Evolutionary conservation across 805 yeast genomes (phyloP).

Genomic region (Scheffersomyces lignosus): DNA sequence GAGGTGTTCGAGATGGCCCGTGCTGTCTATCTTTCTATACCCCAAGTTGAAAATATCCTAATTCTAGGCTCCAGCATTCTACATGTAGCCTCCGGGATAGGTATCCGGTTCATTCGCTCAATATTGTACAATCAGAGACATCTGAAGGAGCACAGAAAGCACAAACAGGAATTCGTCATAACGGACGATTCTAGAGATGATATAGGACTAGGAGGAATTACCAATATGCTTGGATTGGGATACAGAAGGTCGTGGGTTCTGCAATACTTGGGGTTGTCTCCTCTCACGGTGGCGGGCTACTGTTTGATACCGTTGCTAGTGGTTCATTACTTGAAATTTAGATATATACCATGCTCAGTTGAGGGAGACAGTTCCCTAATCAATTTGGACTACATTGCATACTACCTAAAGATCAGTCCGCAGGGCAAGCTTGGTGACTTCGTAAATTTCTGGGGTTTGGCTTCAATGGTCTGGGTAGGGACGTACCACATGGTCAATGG

Average conservation of each 20-base stretch:
- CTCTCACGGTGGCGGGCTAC: constrained; percentile 62
- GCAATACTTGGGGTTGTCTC: constrained; percentile 48
- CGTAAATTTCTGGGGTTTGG: constrained; percentile 30
- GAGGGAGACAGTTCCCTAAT: constrained; percentile 68
- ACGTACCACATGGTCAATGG: constrained; percentile 61
- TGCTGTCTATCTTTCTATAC: constrained; percentile 54
- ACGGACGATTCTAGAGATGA: constrained; percentile 41
- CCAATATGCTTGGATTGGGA: constrained; percentile 57
- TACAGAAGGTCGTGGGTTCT: constrained; percentile 38
- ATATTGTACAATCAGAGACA: constrained; percentile 30
- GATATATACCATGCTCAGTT: constrained; percentile 50
- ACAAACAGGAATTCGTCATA: constrained; percentile 15
- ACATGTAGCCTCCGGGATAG: constrained; percentile 58
- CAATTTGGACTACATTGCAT: constrained; percentile 51
- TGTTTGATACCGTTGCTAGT: constrained; percentile 43
- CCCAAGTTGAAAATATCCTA: constrained; percentile 48
- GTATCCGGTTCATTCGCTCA: constrained; percentile 32
- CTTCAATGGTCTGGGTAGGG: constrained; percentile 34
- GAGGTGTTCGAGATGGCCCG: constrained; percentile 61
- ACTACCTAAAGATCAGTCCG: constrained; percentile 17
- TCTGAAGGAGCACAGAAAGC: constrained; percentile 14
- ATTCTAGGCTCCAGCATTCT: constrained; percentile 45
- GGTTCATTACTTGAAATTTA: constrained; percentile 48
- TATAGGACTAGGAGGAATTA: constrained; percentile 62
- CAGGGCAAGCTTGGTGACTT: constrained; percentile 18